These are phyloP conservation scores for Dichotomopilus funicola DNA, from an alignment of 2,329 filamentous ascomycete species.

Conservation along the genomic window DNA sequence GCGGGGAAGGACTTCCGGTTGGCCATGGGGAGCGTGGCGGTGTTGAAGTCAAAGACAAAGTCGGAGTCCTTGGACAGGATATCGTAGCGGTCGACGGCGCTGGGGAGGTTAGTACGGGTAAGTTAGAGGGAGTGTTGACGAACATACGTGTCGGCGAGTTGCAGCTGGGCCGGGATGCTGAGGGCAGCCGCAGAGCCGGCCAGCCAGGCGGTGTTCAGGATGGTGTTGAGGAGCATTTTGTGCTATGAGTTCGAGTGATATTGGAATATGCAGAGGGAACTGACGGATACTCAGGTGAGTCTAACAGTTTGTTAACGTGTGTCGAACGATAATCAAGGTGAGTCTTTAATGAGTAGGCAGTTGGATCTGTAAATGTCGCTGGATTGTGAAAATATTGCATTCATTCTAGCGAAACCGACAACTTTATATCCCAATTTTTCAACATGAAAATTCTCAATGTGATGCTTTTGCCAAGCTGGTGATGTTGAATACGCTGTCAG, in stretches of 20 bases:
- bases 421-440: neutral
- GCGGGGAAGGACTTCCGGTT: constrained; percentile 3
- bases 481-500: neutral
- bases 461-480: neutral
- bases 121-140: neutral
- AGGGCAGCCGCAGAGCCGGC: neutral
- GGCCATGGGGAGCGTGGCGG: neutral
- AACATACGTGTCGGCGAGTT: constrained; percentile 3
- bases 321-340: neutral
- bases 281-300: neutral
- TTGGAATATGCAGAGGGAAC: neutral
- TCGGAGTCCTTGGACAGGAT: neutral
- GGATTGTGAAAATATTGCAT: neutral
- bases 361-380: no score
- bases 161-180: constrained; percentile 2
- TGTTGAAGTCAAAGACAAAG: constrained; percentile 3
- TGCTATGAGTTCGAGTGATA: neutral
- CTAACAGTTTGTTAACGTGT: neutral
- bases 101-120: neutral
- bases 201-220: neutral
- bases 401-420: neutral
- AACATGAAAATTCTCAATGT: neutral
- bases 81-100: neutral
- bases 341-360: neutral
- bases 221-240: neutral